A percentile compares a stretch with the other conserved stretches of the same genome.
Evolutionary conservation across 2,329 filamentous ascomycete species (phyloP).

Genomic region (Tolypocladium tropicale): DNA sequence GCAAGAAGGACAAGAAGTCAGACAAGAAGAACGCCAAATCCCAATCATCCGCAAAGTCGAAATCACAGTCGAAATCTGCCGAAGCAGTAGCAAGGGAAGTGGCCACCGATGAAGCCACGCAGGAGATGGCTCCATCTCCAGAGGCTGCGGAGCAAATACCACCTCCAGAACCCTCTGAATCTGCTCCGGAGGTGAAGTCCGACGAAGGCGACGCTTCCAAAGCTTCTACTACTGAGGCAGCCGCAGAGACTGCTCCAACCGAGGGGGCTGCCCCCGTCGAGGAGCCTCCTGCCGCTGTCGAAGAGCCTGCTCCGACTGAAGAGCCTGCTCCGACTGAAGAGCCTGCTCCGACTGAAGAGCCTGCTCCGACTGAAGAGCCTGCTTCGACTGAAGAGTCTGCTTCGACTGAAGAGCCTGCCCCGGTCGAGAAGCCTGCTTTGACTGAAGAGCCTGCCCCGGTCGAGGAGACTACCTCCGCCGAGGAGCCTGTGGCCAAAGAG

Average conservation of each 20-base stretch:
- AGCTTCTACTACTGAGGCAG: background rate
- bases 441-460: background rate
- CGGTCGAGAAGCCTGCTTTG: background rate
- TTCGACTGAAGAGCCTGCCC: background rate
- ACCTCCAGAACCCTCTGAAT: background rate
- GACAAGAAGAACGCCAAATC: slow-evolving; percentile 10
- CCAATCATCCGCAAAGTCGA: background rate
- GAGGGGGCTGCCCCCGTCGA: background rate
- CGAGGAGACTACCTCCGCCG: background rate
- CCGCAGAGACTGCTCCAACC: background rate
- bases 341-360: background rate
- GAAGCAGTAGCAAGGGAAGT: background rate
- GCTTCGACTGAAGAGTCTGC: background rate
- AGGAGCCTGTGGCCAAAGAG: background rate
- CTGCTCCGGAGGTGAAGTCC: background rate
- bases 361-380: background rate
- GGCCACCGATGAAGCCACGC: background rate
- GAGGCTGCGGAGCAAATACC: background rate
- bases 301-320: background rate
- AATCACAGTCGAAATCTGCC: background rate
- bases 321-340: background rate
- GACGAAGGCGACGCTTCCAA: background rate
- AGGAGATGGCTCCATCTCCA: background rate
- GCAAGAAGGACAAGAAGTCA: slow-evolving; percentile 15
- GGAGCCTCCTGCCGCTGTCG: background rate